Conservation (phyloP, 805 yeast genomes). For the Jamesozyma lodderae region DNA sequence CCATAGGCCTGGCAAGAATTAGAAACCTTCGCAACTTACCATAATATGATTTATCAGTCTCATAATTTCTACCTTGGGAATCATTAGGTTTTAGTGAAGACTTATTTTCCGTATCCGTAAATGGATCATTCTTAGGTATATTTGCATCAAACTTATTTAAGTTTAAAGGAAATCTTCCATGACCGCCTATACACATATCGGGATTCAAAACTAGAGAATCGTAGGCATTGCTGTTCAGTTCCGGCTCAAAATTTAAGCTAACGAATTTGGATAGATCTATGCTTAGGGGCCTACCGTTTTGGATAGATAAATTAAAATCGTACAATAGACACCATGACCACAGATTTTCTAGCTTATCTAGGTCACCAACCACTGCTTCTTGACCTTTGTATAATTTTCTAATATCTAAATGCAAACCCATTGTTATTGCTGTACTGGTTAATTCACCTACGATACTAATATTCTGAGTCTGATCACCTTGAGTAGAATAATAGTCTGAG, state of each 20-base stretch:
- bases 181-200: too few relatives aligned
- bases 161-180: too few relatives aligned
- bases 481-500: slow-evolving; percentile 4
- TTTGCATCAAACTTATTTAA: too few relatives aligned
- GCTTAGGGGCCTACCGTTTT: slow-evolving; percentile 19
- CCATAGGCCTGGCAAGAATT: slow-evolving; percentile 15
- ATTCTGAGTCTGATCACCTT: slow-evolving; percentile 22
- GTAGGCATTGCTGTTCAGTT: too few relatives aligned
- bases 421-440: slow-evolving; percentile 11
- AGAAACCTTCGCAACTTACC: slow-evolving; percentile 12
- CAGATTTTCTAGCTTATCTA: slow-evolving; percentile 16
- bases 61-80: slow-evolving; percentile 2
- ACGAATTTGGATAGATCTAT: slow-evolving; percentile 4
- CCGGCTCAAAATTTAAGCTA: slow-evolving; percentile 5
- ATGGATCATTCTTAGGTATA: too few relatives aligned
- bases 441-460: slow-evolving; percentile 10
- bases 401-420: slow-evolving; percentile 23
- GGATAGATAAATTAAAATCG: slow-evolving; percentile 20
- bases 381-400: slow-evolving; percentile 9
- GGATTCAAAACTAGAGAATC: too few relatives aligned
- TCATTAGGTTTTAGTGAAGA: too few relatives aligned
- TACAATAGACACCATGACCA: slow-evolving; percentile 22
- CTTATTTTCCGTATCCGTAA: too few relatives aligned
- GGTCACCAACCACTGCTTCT: slow-evolving; percentile 15
- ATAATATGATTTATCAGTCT: slow-evolving; percentile 3